phyloP scores from a whole-genome alignment of 2,329 filamentous ascomycete genomes.

The Hymenoscyphus scutula region DNA sequence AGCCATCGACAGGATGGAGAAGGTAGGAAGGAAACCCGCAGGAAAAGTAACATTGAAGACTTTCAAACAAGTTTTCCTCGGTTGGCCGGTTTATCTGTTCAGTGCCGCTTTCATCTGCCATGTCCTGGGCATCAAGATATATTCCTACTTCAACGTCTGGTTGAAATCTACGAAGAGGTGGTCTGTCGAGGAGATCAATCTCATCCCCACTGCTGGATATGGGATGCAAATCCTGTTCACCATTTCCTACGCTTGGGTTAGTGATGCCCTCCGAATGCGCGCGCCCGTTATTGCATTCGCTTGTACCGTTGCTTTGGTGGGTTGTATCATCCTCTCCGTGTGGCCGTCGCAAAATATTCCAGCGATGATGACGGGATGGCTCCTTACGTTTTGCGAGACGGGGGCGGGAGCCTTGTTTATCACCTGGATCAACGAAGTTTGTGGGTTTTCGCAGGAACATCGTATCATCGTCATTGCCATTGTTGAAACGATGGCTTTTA shows the following conservation, averaged over 20 bases:
- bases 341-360: neutral
- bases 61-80: conserved; percentile 3
- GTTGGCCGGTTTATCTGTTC: neutral
- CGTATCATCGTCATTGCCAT: conserved; percentile 3
- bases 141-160: conserved; percentile 5
- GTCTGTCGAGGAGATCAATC: conserved; percentile 3
- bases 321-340: conserved; percentile 2
- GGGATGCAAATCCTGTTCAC: neutral
- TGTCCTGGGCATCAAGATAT: neutral
- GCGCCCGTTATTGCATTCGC: conserved; percentile 2
- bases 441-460: neutral
- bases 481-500: conserved; percentile 7
- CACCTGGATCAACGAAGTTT: conserved; percentile 5
- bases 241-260: neutral
- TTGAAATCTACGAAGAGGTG: conserved; percentile 2
- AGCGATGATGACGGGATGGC: conserved; percentile 3
- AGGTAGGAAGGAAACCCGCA: neutral
- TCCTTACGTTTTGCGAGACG: neutral
- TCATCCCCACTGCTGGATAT: neutral
- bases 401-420: neutral
- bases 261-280: neutral
- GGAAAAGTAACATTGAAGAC: neutral
- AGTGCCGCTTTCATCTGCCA: neutral
- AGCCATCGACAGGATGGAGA: neutral
- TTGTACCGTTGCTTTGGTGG: neutral